Evolutionary conservation across 2,329 filamentous ascomycete genomes (phyloP), one percentile per base, ranked within the genome.

Genomic region (Trichophyton verrucosum): DNA sequence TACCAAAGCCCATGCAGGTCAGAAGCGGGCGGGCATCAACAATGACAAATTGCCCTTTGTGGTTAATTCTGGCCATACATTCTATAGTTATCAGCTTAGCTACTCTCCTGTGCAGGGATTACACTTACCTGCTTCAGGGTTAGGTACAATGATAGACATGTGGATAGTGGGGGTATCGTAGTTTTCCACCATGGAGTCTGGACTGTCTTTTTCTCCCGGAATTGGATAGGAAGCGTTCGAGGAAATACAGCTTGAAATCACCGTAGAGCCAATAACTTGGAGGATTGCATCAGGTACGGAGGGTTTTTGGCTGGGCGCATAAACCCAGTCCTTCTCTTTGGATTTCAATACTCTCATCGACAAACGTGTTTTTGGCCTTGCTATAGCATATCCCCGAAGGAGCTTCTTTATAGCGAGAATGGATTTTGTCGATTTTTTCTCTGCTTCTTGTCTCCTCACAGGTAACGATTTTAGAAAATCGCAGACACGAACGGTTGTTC

Each of bases 401-500:
- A 49, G 20, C 66, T 6, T 71, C 78, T 64, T 79, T 27, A 49
- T 27, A 22, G 22, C 13, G 9, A 49, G 20, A 5, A 15, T 27
- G 20, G 8, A 49, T 13, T 49, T 83, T 9, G 75, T 64, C 0
- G 77, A 70, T 40, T 74, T 72, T 65, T 83, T 86, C 30, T 81
- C 63, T 1, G 77, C 76, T 2, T 77, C 74, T 68, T 85, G 81
- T 65, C 77, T 79, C 44, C 84, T 78, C 4, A 87, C 85, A 6
- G 84, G 84, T 17, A 85, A 74, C 40, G 73, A 68, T 60, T 80
- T 80, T 61, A 86, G 77, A 65, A 86, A 81, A 42, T 81, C 75
- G 9, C 72, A 76, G 9, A 85, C 73, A 42, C 78, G 78, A 55
- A 86, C 76, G 15, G 81, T 85, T 1, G 83, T 86, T 1, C 85